Evolutionary conservation across 2,329 filamentous ascomycete genomes (phyloP).

Genomic region (Xylariaceae sp.): DNA sequence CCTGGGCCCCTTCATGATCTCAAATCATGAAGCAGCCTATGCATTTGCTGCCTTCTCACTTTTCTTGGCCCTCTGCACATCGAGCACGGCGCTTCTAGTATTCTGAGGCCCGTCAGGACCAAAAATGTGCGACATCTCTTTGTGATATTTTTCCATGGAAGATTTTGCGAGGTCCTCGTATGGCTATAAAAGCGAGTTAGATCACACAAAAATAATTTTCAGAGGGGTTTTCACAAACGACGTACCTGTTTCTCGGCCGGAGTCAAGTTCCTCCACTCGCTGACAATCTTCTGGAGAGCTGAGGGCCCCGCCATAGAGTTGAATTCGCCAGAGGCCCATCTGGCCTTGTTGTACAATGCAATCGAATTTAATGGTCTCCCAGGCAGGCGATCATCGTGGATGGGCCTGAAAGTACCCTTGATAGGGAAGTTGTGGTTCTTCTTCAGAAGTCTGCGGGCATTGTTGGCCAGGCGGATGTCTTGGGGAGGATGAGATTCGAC

Average conservation of each 20-base stretch:
- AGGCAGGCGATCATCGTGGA: conserved; percentile 48
- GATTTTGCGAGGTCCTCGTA: conserved; percentile 33
- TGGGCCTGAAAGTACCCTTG: conserved; percentile 20
- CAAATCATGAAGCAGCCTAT: neutral
- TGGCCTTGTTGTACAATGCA: conserved; percentile 36
- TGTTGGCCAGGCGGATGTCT: conserved; percentile 44
- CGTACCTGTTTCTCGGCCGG: conserved; percentile 41
- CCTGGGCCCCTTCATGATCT: too few relatives aligned
- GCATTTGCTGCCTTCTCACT: conserved; percentile 5
- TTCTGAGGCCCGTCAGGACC: conserved; percentile 7
- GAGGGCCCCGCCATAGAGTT: conserved; percentile 16
- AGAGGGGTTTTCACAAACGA: neutral
- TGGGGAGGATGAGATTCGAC: conserved; percentile 39
- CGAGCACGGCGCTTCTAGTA: too few relatives aligned
- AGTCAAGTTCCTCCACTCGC: conserved; percentile 43
- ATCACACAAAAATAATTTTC: neutral
- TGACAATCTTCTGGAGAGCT: conserved; percentile 19
- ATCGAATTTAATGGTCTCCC: conserved; percentile 34
- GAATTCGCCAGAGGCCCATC: conserved; percentile 31
- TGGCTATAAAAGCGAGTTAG: conserved; percentile 26
- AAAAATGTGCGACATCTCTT: conserved; percentile 25
- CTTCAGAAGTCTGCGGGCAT: conserved; percentile 41
- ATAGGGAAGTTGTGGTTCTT: conserved; percentile 30
- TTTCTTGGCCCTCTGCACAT: neutral
- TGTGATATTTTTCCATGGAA: conserved; percentile 29